phyloP scores from a whole-genome alignment of 306 rosid genomes.

The Clitoria ternatea region DNA sequence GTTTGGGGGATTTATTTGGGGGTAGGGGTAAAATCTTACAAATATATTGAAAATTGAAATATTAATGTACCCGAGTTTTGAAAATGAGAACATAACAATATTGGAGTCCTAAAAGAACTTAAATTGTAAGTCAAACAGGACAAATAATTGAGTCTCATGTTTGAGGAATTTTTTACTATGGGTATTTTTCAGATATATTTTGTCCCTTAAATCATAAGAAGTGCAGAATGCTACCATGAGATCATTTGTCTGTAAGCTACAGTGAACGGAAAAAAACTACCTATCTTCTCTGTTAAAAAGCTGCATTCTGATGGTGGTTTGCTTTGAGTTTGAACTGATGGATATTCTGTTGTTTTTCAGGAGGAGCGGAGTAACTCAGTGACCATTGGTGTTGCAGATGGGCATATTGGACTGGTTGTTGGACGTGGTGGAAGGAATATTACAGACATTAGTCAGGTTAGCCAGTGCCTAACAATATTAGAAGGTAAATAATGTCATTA shows the following conservation, averaged over 20 bases:
- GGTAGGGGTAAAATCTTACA: not conserved
- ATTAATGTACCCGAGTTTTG: not conserved
- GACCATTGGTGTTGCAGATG: constrained; percentile 89
- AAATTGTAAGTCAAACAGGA: not conserved
- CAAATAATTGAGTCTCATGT: not conserved
- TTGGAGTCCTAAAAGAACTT: not conserved
- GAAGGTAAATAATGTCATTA: not conserved
- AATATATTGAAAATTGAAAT: not conserved
- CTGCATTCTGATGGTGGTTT: constrained; percentile 12
- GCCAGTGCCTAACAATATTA: constrained; percentile 12
- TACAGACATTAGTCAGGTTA: constrained; percentile 92
- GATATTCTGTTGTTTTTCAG: constrained; percentile 43
- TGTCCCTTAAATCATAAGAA: not conserved
- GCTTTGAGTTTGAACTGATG: constrained; percentile 16
- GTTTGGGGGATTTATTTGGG: not conserved
- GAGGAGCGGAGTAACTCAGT: constrained; percentile 82
- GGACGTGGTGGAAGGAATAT: constrained; percentile 99
- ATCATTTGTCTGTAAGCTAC: not conserved
- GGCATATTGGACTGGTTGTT: constrained; percentile 89
- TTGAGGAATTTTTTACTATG: not conserved
- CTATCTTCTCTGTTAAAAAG: constrained; percentile 2
- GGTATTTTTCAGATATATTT: not conserved
- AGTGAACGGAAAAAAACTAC: not conserved
- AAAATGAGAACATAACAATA: not conserved
- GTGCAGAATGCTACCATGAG: not conserved